Evolutionary conservation across 345 rosid genomes (phyloP), one percentile per base, ranked within the genome.

Genomic region (Corchorus olitorius): DNA sequence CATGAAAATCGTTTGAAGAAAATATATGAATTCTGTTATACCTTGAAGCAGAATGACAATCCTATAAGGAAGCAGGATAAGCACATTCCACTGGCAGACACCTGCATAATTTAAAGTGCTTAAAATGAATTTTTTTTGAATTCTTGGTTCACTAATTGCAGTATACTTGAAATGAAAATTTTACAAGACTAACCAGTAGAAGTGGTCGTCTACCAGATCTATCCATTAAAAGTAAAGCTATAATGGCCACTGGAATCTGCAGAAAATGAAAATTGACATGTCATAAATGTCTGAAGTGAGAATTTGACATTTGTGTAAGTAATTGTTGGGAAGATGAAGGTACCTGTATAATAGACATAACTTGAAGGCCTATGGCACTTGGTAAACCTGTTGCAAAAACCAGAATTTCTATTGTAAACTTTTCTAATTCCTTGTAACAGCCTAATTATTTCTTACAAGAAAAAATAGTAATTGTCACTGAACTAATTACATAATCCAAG

Each of bases 161-260:
- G 49, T 0, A 17, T n/a, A 27, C 48, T 22, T 3, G 34, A 43
- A 27, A 2, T 75, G 39, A 53, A 14, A 1, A n/a, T 19, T 39
- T 72, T 41, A 15, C 37, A 16, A 56, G 55, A 71, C 83, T 76
- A 58, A 88, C 92, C 87, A 89, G 20, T 8, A 89, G 79, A 27
- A 87, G 90, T 19, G 85, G 86, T 4, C 90, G 82, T 79, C 93
- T 77, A 76, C 93, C 93, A 50, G 65, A 84, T 68, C 27, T 81
- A 69, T 89, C 93, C 50, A 85, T 85, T 67, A 89, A 76, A 54
- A 85, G 6, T 12, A 89, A 71, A 48, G 76, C 75, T 27, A 80
- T 4, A 49, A 76, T 17, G 8, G 86, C 76, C 53, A 67, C 77
- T 14, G 88, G 90, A 39, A 77, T 78, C 87, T 88, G 79, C 54